A percentile compares a stretch with the other conserved stretches of the same genome.
Conservation (phyloP, 306 rosid genomes). For the Quercus bicolor region DNA sequence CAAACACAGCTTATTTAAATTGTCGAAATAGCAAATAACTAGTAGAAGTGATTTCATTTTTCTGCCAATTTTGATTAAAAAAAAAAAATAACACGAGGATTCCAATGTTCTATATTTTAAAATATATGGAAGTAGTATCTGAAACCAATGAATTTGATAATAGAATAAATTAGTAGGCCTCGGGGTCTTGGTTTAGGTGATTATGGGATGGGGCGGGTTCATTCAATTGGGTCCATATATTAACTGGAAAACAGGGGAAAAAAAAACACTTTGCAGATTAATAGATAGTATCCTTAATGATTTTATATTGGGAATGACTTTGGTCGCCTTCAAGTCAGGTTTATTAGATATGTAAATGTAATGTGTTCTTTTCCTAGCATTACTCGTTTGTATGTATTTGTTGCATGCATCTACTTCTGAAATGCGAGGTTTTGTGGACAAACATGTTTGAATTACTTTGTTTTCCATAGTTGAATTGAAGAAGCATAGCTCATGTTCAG, state of each 20-base stretch:
- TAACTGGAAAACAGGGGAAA: background rate
- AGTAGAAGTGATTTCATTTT: background rate
- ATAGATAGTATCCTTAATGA: background rate
- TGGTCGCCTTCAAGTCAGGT: background rate
- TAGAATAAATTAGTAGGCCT: background rate
- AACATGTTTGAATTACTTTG: background rate
- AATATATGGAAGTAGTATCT: background rate
- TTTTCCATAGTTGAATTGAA: conserved; percentile 56
- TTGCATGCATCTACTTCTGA: background rate
- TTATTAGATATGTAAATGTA: background rate
- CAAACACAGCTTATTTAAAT: background rate
- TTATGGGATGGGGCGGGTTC: background rate
- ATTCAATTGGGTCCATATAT: background rate
- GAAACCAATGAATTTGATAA: background rate
- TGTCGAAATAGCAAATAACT: background rate
- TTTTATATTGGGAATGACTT: background rate
- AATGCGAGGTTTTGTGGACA: background rate
- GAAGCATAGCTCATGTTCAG: conserved; percentile 81
- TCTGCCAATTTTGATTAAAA: no score
- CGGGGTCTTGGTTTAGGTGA: background rate
- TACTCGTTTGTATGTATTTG: background rate
- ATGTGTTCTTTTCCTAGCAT: background rate
- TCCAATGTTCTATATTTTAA: no score
- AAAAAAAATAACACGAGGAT: no score
- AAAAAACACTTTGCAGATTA: background rate